Percentiles rank a stretch among this genome's conserved stretches.
Conservation (phyloP, 1,284 basidiomycete genomes). For the Fistulinella cinereoalba region DNA sequence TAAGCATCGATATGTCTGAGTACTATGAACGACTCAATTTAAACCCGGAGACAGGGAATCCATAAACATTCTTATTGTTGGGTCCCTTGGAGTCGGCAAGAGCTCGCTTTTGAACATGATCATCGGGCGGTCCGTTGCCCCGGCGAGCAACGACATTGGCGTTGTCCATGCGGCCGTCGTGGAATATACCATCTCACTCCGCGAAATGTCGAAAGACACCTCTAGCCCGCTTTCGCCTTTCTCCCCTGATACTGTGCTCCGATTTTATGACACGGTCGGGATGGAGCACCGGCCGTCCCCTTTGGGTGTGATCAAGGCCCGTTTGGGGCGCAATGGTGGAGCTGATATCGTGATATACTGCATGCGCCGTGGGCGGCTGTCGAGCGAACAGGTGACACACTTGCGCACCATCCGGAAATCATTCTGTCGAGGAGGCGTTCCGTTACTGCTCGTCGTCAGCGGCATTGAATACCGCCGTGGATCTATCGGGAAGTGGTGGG, state of each 20-base stretch:
- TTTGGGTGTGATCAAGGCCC: slow-evolving; percentile 14
- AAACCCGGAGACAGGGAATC: slow-evolving; percentile 12
- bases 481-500: slow-evolving; percentile 32
- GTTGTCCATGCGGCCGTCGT: slow-evolving; percentile 19
- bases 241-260: slow-evolving; percentile 8
- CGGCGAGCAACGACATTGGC: slow-evolving; percentile 19
- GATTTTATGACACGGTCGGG: slow-evolving; percentile 23
- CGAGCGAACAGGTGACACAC: slow-evolving; percentile 18
- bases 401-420: slow-evolving; percentile 18
- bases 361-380: slow-evolving; percentile 24
- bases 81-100: slow-evolving; percentile 30
- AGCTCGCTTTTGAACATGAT: slow-evolving; percentile 31
- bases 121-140: slow-evolving; percentile 19
- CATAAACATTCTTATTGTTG: slow-evolving; percentile 23
- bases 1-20: slow-evolving; percentile 6
- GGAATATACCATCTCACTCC: slow-evolving; percentile 13
- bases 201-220: slow-evolving; percentile 6
- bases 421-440: slow-evolving; percentile 17
- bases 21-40: slow-evolving; percentile 2
- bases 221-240: not conserved
- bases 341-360: slow-evolving; percentile 25
- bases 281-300: slow-evolving; percentile 21
- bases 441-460: slow-evolving; percentile 26
- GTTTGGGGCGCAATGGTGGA: slow-evolving; percentile 14
- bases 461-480: slow-evolving; percentile 22